phyloP scores from a whole-genome alignment of 2,329 filamentous ascomycete species.

The Tothia fuscella region DNA sequence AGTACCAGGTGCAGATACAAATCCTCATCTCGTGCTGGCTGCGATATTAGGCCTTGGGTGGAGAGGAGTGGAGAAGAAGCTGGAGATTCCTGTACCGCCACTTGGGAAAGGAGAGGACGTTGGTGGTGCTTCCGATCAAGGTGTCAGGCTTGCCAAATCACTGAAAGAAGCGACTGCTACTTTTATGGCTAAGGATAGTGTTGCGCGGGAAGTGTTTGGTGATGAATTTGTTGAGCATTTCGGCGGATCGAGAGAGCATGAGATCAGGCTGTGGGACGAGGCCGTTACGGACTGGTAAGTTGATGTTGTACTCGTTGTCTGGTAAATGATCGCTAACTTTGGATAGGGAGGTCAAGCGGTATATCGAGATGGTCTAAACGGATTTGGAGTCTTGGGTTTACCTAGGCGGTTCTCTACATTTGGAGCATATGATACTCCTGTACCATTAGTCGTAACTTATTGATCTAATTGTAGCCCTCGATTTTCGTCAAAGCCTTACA shows the following conservation, averaged over 20 bases:
- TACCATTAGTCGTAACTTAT: no score
- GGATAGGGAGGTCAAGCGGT: slow-evolving; percentile 62
- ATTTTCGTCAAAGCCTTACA: no score
- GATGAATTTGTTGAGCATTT: slow-evolving; percentile 95
- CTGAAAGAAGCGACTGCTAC: slow-evolving; percentile 71
- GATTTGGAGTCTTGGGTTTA: no score
- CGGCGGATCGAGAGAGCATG: slow-evolving; percentile 83
- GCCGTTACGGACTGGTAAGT: slow-evolving; percentile 93
- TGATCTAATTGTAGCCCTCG: no score
- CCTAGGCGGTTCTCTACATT: no score
- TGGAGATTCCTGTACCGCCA: slow-evolving; percentile 70
- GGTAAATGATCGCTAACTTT: background rate
- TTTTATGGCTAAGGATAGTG: slow-evolving; percentile 66
- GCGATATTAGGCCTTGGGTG: slow-evolving; percentile 81
- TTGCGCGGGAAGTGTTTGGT: slow-evolving; percentile 88
- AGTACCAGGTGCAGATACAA: slow-evolving; percentile 87
- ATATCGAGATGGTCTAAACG: slow-evolving; percentile 59
- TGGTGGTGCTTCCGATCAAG: slow-evolving; percentile 57
- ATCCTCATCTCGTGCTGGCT: slow-evolving; percentile 75
- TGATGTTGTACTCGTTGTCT: slow-evolving; percentile 8
- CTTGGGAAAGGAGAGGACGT: slow-evolving; percentile 77
- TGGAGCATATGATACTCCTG: no score
- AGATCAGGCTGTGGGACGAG: slow-evolving; percentile 83
- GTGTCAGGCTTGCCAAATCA: slow-evolving; percentile 68
- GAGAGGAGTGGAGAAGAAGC: slow-evolving; percentile 84